Evolutionary conservation across 352 stramenopile species (phyloP).

Genomic region (Aphanomyces euteiches): DNA sequence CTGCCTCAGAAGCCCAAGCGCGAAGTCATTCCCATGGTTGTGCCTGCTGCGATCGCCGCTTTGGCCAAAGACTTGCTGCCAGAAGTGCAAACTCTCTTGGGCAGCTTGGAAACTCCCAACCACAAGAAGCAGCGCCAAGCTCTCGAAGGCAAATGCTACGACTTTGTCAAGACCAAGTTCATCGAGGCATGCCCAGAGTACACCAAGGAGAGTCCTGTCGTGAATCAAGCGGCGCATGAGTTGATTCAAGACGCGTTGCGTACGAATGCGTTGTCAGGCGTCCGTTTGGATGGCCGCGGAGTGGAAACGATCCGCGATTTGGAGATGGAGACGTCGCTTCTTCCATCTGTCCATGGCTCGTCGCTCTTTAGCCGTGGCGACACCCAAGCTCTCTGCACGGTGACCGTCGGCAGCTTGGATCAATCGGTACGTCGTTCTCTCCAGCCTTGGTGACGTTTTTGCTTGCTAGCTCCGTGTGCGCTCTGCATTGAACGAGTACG

Average conservation of each 20-base stretch:
- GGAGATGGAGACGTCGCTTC: conserved; percentile 78
- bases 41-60: conserved; percentile 49
- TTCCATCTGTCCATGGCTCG: conserved; percentile 87
- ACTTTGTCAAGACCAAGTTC: conserved; percentile 63
- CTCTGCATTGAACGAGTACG: conserved; percentile 47
- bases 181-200: conserved; percentile 44
- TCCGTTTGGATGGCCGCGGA: conserved; percentile 82
- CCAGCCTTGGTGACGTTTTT: neutral
- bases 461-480: conserved; percentile 49
- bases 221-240: conserved; percentile 72
- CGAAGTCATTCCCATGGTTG: conserved; percentile 44
- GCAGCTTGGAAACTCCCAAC: conserved; percentile 32
- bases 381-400: conserved; percentile 87
- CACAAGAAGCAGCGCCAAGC: conserved; percentile 62
- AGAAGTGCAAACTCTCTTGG: conserved; percentile 42
- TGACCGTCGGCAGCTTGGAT: conserved; percentile 82
- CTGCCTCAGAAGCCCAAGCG: conserved; percentile 73
- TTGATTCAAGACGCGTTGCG: conserved; percentile 71
- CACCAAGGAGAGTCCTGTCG: conserved; percentile 41
- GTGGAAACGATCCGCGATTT: conserved; percentile 81
- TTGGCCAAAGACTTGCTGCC: conserved; percentile 57
- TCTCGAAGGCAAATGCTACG: conserved; percentile 63
- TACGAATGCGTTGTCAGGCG: conserved; percentile 47
- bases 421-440: conserved; percentile 35
- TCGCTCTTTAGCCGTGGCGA: conserved; percentile 84